Evolutionary conservation across 768 basidiomycete genomes (phyloP), one percentile per base, ranked within the genome.

Genomic region (Termitomyces sp.): DNA sequence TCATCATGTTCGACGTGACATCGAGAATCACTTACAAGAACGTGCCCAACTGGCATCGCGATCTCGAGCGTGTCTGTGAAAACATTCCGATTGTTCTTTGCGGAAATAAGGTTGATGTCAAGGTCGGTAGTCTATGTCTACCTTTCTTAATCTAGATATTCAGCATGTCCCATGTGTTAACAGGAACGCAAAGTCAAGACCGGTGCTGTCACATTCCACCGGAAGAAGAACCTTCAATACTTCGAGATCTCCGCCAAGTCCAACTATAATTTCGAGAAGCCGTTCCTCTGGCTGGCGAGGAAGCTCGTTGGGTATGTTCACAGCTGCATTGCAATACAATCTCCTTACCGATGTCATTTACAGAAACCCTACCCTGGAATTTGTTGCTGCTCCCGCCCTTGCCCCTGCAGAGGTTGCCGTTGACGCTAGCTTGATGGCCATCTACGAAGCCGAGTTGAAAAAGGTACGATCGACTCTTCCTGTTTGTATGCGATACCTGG

Each of bases 1-100:
- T 99, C 81, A 98, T 99, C 86, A 98, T 99, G 97, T 98, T 98
- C 79, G 97, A 94, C 68, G 96, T 98, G 63, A 98, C 97, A 59
- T 97, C 97, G 55, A 88, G 97, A 69, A 99, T 98, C 85, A 99
- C 97, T 56, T 99, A 99, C 82, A 98, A 98, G 83, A 98, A 98
- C 73, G 97, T 99, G 35, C 97, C 97, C 65, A 99, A 98, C 83
- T 99, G 97, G 97, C 96, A 98, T 82, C 91, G 97, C 70, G 97
- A 99, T 74, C 90, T 94, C 67, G 97, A 98, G 80, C 93, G 97
- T 62, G 97, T 99, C 56, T 99, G 97, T 77, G 97, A 99, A 80
- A 97, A 94, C 80, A 99, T 99, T 70, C 97, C 97, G 61, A 97
- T 98, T 70, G 97, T 99, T 28, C 85, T 99, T 47, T 98, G 97